Conservation (phyloP, 2,329 filamentous ascomycete genomes). For the Cercospora canescens region DNA sequence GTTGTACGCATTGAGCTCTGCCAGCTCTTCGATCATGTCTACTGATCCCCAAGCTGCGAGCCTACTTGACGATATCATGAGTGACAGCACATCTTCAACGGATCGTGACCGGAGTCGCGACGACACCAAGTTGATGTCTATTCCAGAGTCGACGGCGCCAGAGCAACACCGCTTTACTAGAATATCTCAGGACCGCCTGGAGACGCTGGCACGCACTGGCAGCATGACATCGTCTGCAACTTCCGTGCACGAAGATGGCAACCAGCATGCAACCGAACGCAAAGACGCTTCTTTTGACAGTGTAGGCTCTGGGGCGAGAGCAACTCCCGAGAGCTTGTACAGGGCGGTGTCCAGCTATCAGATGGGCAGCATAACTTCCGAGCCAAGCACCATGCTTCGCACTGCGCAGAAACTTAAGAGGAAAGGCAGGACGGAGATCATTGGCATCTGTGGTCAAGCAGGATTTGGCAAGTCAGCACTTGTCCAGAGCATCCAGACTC, state of each 20-base stretch:
- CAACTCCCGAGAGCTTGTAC: constrained; percentile 24
- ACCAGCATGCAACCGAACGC: constrained; percentile 7
- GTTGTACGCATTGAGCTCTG: constrained; percentile 53
- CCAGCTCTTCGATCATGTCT: constrained; percentile 34
- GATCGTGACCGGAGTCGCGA: constrained; percentile 48
- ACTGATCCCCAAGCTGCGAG: constrained; percentile 31
- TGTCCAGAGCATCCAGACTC: constrained; percentile 58
- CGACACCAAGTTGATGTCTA: constrained; percentile 42
- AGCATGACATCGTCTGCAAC: constrained; percentile 22
- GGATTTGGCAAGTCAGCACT: constrained; percentile 63
- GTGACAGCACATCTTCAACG: constrained; percentile 52
- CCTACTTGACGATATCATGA: constrained; percentile 44
- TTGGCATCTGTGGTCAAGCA: constrained; percentile 57
- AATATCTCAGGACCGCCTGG: constrained; percentile 14
- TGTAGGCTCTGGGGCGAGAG: constrained; percentile 20
- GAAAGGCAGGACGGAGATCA: constrained; percentile 59
- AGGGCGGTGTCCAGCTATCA: constrained; percentile 22
- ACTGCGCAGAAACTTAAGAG: constrained; percentile 51
- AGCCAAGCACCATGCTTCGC: constrained; percentile 37
- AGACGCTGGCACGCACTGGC: constrained; percentile 11
- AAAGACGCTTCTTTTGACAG: constrained; percentile 20
- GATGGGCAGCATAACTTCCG: constrained; percentile 19
- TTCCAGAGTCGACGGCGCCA: constrained; percentile 30
- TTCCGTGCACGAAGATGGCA: constrained; percentile 18
- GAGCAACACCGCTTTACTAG: constrained; percentile 19